A percentile compares a stretch with the other conserved stretches of the same genome.
phyloP scores from a whole-genome alignment of 2,329 filamentous ascomycete species.

The Ceratocystiopsis minuta region DNA sequence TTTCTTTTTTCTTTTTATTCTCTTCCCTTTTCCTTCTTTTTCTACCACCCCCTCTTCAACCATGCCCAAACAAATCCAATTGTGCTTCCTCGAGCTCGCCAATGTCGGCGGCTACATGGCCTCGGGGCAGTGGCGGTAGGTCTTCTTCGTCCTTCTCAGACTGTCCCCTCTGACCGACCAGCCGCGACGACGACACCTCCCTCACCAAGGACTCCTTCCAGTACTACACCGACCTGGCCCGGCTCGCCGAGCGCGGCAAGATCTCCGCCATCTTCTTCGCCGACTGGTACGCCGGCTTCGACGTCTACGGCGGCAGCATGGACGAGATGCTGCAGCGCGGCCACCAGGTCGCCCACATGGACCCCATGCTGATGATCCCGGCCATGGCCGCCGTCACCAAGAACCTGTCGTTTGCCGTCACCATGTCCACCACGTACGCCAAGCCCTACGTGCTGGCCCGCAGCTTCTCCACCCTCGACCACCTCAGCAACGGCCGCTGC shows the following conservation, averaged over 20 bases:
- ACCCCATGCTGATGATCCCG: not conserved
- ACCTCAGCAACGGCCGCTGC: conserved; percentile 2
- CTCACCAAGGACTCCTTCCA: conserved; percentile 2
- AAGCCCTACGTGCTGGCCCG: conserved; percentile 3
- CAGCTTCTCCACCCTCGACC: conserved; percentile 2
- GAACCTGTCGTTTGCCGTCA: conserved; percentile 3
- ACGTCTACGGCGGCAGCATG: not conserved
- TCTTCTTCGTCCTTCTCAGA: too few relatives aligned
- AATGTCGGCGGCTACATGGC: not conserved
- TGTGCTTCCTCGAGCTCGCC: not conserved
- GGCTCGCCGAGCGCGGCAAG: conserved; percentile 1
- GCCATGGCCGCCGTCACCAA: conserved; percentile 7
- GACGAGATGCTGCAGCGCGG: not conserved
- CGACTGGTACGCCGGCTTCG: not conserved
- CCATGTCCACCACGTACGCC: not conserved
- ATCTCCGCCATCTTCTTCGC: conserved; percentile 1
- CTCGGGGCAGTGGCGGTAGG: not conserved
- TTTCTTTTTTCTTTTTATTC: not conserved
- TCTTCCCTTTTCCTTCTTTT: not conserved
- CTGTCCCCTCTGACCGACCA: too few relatives aligned
- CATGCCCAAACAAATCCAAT: not conserved
- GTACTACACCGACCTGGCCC: not conserved
- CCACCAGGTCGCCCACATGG: not conserved
- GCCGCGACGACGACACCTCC: not conserved
- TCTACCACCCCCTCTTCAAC: not conserved